Percentiles rank a stretch among this genome's conserved stretches.
Evolutionary conservation across 2,329 filamentous ascomycete species (phyloP).

Genomic region (Plectosphaerella cucumerina): DNA sequence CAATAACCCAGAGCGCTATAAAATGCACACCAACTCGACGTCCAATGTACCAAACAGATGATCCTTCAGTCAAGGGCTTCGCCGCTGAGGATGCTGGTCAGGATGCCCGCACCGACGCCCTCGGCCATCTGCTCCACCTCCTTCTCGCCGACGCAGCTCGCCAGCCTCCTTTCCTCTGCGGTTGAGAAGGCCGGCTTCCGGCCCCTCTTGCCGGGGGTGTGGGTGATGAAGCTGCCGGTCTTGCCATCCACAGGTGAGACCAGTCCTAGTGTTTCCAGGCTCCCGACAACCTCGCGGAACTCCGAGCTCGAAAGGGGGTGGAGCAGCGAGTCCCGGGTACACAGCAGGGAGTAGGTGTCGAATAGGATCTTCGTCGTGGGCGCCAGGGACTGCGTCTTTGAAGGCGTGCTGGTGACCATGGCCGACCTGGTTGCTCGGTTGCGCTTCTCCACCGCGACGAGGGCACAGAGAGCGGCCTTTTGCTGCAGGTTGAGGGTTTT

Average conservation of each 20-base stretch:
- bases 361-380: conserved; percentile 83
- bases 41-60: background rate
- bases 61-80: conserved; percentile 48
- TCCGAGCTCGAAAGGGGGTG: conserved; percentile 88
- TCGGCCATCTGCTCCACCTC: conserved; percentile 72
- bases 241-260: conserved; percentile 67
- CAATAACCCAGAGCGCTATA: conserved; percentile 3
- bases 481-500: conserved; percentile 91
- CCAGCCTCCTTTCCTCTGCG: conserved; percentile 71
- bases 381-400: conserved; percentile 56
- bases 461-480: conserved; percentile 86
- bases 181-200: conserved; percentile 50
- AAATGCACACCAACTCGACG: too few species aligned
- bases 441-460: conserved; percentile 81
- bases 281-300: conserved; percentile 88
- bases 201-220: conserved; percentile 68
- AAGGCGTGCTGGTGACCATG: conserved; percentile 43
- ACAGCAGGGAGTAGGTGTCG: conserved; percentile 77
- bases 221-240: conserved; percentile 61
- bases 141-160: conserved; percentile 74
- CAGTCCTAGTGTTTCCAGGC: conserved; percentile 82
- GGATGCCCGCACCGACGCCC: conserved; percentile 55
- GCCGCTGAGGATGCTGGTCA: conserved; percentile 58
- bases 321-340: conserved; percentile 81
- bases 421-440: conserved; percentile 48